Base-by-base conservation (phyloP, 148 eudicot species). In the Rhododendron kiyosumense region DNA sequence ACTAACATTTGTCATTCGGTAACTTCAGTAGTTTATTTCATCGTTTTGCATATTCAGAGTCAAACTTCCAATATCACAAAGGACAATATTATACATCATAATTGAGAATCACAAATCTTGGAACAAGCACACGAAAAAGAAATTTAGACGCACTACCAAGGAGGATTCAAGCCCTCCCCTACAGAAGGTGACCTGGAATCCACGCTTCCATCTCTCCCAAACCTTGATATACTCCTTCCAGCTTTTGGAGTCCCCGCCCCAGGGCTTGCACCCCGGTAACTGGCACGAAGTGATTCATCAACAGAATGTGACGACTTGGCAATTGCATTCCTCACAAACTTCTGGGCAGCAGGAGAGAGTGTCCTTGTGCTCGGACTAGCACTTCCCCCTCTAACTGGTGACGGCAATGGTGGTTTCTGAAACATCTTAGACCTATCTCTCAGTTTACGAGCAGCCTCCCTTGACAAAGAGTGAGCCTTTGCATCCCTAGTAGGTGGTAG, bases 251-350 rank as follows among this genome's bases (percentile, higher is more conserved):
- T 96, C 81, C 88, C 87, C 54, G 86, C 5, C 26, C 90, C 95
- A 32, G 99, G 99, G 84, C 99, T 96, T n/a, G 94, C 89, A 65
- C 97, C 93, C 76, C 98, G 91, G 80, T 96, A 96, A 93, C 99
- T 96, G 49, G 99, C 99, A 83, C 99, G 95, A 15, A 96, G 93
- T 81, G 97, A 95, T 88, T 94, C 99, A 85, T 93, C 98, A 15
- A 94, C 93, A 28, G 98, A 67, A 14, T 88, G 88, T 0, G 97
- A 90, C 0, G 97, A 91, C 88, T 96, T 96, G 1, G 97, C 93
- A 92, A 96, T 93, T 41, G 99, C 99, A 84, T 91, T 95, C 89
- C 97, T 88, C 88, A 96, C 88, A 86, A 96, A 96, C 90, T 96
- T 96, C 89, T 92, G 96, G 36, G 98, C 99, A 63, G 99, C 99